A percentile compares a stretch with the other conserved stretches of the same genome.
These are phyloP conservation scores for Phaeotremella fagi DNA, from an alignment of 768 basidiomycete genomes.

Conservation along the genomic window DNA sequence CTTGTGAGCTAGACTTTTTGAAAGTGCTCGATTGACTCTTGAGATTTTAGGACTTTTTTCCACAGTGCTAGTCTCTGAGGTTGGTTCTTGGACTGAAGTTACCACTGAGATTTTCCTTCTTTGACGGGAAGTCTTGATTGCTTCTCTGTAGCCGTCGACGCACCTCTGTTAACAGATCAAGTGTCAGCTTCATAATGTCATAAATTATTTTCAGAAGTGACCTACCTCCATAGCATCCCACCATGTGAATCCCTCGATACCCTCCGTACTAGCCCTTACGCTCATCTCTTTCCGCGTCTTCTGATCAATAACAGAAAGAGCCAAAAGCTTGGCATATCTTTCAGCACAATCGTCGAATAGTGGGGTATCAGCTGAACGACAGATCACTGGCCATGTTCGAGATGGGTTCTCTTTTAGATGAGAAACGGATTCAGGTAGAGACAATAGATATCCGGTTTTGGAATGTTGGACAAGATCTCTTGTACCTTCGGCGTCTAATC, in stretches of 20 bases:
- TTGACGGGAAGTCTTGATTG: conserved; percentile 26
- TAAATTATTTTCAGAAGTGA: not conserved
- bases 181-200: not conserved
- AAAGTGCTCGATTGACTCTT: conserved; percentile 13
- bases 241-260: conserved; percentile 47
- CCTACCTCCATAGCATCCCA: conserved; percentile 49
- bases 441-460: conserved; percentile 39
- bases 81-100: not conserved
- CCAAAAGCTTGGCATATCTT: conserved; percentile 37
- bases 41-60: conserved; percentile 4
- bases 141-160: conserved; percentile 48
- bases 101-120: conserved; percentile 9
- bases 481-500: conserved; percentile 52
- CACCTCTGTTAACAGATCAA: conserved; percentile 29
- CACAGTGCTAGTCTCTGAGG: not conserved
- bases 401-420: not conserved
- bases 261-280: conserved; percentile 29
- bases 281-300: conserved; percentile 32
- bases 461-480: conserved; percentile 46
- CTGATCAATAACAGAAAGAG: conserved; percentile 17
- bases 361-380: conserved; percentile 17
- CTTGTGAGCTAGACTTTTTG: conserved; percentile 13
- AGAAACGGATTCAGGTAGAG: conserved; percentile 19
- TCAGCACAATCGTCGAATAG: conserved; percentile 22
- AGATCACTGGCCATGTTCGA: conserved; percentile 19